phyloP scores from a whole-genome alignment of 495 filamentous ascomycete species.

The Opeltia flavorubescens region DNA sequence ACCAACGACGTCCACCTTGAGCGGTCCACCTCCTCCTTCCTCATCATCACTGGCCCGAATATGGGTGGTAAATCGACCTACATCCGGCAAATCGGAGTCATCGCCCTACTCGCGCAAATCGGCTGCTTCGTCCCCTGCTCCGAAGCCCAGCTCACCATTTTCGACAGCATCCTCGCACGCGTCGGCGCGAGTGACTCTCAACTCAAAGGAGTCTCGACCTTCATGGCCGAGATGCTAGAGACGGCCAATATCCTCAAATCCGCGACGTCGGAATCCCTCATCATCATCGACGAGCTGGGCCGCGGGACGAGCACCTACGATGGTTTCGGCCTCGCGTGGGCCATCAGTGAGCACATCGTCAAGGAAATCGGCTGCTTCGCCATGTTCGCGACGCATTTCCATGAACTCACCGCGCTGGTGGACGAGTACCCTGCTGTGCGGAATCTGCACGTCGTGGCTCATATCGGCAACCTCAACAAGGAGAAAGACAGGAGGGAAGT shows the following conservation, averaged over 20 bases:
- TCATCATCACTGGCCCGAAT: slow-evolving; percentile 96
- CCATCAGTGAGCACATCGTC: slow-evolving; percentile 94
- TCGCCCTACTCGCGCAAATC: slow-evolving; percentile 93
- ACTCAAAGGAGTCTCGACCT: slow-evolving; percentile 94
- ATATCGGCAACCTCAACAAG: slow-evolving; percentile 52
- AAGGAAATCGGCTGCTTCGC: slow-evolving; percentile 87
- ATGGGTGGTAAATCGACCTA: slow-evolving; percentile 99
- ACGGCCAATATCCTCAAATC: slow-evolving; percentile 97
- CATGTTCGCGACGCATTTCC: slow-evolving; percentile 96
- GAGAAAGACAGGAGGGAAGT: slow-evolving; percentile 56
- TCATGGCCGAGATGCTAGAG: slow-evolving; percentile 99
- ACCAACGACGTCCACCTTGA: slow-evolving; percentile 85
- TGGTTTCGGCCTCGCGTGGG: slow-evolving; percentile 95
- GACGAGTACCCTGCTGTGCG: slow-evolving; percentile 75
- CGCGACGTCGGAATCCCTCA: slow-evolving; percentile 81
- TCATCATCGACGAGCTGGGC: slow-evolving; percentile 98
- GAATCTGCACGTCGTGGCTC: slow-evolving; percentile 92
- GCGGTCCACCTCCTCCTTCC: slow-evolving; percentile 73
- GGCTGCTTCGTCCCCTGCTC: slow-evolving; percentile 93
- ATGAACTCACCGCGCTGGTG: slow-evolving; percentile 83
- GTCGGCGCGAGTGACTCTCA: slow-evolving; percentile 93
- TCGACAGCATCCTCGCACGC: slow-evolving; percentile 93
- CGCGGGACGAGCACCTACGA: slow-evolving; percentile 97
- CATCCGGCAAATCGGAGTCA: slow-evolving; percentile 94
- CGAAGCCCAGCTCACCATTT: slow-evolving; percentile 85